Base-by-base conservation (phyloP, 805 yeast genomes). In the Kregervanrija delftensis region DNA sequence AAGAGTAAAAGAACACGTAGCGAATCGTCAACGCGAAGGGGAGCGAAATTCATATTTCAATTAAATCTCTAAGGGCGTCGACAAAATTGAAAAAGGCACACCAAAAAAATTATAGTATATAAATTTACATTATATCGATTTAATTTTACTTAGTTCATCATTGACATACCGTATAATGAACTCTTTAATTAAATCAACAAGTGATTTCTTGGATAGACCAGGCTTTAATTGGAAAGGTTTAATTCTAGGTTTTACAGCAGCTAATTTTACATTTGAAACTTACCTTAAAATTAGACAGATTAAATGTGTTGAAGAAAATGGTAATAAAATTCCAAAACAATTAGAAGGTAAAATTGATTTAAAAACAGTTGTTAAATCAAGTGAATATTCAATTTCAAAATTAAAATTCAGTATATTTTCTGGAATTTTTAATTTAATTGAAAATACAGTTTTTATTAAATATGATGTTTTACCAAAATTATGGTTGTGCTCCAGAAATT, bases 201-300 rank as follows among this genome's bases (percentile, higher is more conserved):
- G 81, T 48, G 57, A 72, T 3, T 63, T 75, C 32, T 66, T 83
- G 48, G 96, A 88, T 59, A 68, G 66, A 40, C 82, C 93, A 3
- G 71, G 73, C 12, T 76, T 87, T 56, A 76, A 88, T 49, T 93
- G 96, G 96, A 88, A 87, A 59, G 56, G 72, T 11, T 68, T 90
- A 37, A 77, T 91, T 39, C 61, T 85, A 38, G 86, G 89, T 1
- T 79, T 88, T 57, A 74, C 95, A 4, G 69, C 83, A 12, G 86
- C 85, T 31, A 85, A 88, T 59, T 88, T 75, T 57, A 64, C 73
- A 3, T 89, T 89, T 60, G 93, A 87, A 54, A 72, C 83, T 4
- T 83, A 82, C 59, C 68, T 93, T 43, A 76, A 80, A 39, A 75
- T 72, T 52, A 82, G 97, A 56, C 98, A 93, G 63, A 85, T 83